Evolutionary conservation across 352 stramenopile genomes (phyloP).

Genomic region (Pythium volutum): DNA sequence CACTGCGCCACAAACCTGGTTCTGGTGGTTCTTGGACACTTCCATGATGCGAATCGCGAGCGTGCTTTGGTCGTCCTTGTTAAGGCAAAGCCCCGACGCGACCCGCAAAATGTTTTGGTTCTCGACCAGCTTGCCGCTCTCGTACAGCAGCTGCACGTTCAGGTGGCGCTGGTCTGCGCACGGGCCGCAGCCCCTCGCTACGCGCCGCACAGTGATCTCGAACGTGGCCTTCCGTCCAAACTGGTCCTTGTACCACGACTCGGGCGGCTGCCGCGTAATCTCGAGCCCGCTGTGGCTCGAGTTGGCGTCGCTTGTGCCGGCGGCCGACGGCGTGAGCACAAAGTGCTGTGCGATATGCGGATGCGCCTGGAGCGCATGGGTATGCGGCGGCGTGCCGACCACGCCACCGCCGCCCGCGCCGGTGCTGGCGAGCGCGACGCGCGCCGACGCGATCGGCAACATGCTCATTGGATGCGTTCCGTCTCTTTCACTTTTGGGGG

Average conservation of each 20-base stretch:
- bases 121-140: slow-evolving; percentile 71
- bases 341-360: slow-evolving; percentile 10
- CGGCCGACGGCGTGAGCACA: slow-evolving; percentile 7
- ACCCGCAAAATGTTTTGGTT: slow-evolving; percentile 74
- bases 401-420: too few relatives aligned
- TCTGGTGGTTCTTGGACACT: slow-evolving; percentile 83
- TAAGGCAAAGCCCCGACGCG: slow-evolving; percentile 55
- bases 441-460: slow-evolving; percentile 19
- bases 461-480: background rate
- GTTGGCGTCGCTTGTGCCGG: background rate
- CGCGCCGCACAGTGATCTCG: slow-evolving; percentile 39
- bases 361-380: slow-evolving; percentile 14
- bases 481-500: too few relatives aligned
- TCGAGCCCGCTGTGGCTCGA: slow-evolving; percentile 34
- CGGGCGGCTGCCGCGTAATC: slow-evolving; percentile 56
- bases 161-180: slow-evolving; percentile 56
- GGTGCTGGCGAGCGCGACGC: background rate
- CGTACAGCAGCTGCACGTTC: slow-evolving; percentile 64
- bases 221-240: slow-evolving; percentile 76
- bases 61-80: slow-evolving; percentile 46
- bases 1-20: slow-evolving; percentile 63
- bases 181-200: slow-evolving; percentile 29
- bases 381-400: slow-evolving; percentile 8
- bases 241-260: slow-evolving; percentile 80
- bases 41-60: slow-evolving; percentile 71